Conservation (phyloP, 257 asterid species). For the Solanum virginianum region DNA sequence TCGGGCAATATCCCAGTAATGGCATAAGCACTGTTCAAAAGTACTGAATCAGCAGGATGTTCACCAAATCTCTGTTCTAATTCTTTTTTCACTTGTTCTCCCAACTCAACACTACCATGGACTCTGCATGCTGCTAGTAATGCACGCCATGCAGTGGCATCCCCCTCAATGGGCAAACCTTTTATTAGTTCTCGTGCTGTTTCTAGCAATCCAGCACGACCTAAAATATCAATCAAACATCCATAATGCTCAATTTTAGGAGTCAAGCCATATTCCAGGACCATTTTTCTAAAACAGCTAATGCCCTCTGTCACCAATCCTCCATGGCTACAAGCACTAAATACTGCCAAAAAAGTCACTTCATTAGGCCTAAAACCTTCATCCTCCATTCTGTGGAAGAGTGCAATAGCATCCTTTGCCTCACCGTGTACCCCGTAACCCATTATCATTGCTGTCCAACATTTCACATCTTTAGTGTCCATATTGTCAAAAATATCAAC, state of each 20-base stretch:
- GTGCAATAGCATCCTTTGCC: constrained; percentile 24
- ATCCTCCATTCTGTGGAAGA: constrained; percentile 38
- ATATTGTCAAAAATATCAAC: constrained; percentile 21
- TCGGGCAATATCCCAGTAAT: constrained; percentile 32
- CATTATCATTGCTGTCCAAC: constrained; percentile 56
- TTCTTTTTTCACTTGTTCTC: constrained; percentile 27
- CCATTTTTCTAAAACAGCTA: constrained; percentile 36
- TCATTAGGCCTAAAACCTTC: constrained; percentile 42
- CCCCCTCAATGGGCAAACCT: constrained; percentile 34
- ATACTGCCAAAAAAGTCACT: constrained; percentile 52
- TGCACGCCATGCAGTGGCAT: constrained; percentile 53
- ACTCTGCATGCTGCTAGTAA: constrained; percentile 59
- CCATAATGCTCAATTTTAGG: constrained; percentile 60
- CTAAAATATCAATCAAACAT: constrained; percentile 48
- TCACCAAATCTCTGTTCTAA: constrained; percentile 21
- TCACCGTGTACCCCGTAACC: constrained; percentile 40
- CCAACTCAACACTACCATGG: constrained; percentile 39
- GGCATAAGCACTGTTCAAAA: constrained; percentile 29
- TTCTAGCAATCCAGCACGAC: constrained; percentile 50
- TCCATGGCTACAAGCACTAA: constrained; percentile 57
- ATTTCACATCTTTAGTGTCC: constrained; percentile 37
- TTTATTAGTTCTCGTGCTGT: constrained; percentile 36
- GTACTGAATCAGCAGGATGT: constrained; percentile 39
- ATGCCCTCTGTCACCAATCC: constrained; percentile 45
- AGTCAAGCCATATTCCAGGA: constrained; percentile 21